Percentiles rank a stretch among this genome's conserved stretches.
Evolutionary conservation across 129 eudicot genomes (phyloP).

Genomic region (Sambucus nigra): DNA sequence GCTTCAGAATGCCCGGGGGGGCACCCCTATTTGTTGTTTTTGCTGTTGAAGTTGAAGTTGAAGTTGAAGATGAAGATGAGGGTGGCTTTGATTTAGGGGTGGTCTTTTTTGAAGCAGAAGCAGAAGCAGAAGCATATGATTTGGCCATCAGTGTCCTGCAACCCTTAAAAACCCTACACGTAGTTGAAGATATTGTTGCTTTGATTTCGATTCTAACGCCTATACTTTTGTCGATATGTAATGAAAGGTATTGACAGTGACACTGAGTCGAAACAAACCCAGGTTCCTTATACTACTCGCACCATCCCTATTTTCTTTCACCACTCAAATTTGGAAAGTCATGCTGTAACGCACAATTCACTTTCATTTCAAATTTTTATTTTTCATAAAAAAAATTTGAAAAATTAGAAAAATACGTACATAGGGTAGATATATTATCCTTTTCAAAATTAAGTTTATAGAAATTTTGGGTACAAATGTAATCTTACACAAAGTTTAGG

Average conservation of each 20-base stretch:
- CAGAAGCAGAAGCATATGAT: background rate
- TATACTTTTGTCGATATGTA: background rate
- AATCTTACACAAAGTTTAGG: too few relatives aligned
- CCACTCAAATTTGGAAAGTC: too few relatives aligned
- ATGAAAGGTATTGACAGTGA: background rate
- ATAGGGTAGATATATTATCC: too few relatives aligned
- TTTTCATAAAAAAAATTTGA: too few relatives aligned
- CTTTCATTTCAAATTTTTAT: too few relatives aligned
- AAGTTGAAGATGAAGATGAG: conserved; percentile 7
- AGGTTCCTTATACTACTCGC: background rate
- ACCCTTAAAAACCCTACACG: background rate
- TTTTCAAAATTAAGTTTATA: too few relatives aligned
- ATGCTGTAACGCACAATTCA: too few relatives aligned
- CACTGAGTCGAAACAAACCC: background rate
- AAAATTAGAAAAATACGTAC: too few relatives aligned
- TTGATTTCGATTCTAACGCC: background rate
- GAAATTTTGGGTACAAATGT: too few relatives aligned
- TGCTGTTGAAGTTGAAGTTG: conserved; percentile 12
- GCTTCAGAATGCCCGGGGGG: conserved; percentile 36
- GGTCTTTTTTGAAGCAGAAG: background rate
- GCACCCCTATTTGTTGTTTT: conserved; percentile 5
- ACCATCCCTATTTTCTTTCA: too few relatives aligned
- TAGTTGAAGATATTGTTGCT: background rate
- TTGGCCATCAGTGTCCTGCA: background rate
- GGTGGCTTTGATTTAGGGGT: background rate